A percentile compares a stretch with the other conserved stretches of the same genome.
phyloP scores from a whole-genome alignment of 2,329 filamentous ascomycete genomes.

The Fusarium verrucosum region DNA sequence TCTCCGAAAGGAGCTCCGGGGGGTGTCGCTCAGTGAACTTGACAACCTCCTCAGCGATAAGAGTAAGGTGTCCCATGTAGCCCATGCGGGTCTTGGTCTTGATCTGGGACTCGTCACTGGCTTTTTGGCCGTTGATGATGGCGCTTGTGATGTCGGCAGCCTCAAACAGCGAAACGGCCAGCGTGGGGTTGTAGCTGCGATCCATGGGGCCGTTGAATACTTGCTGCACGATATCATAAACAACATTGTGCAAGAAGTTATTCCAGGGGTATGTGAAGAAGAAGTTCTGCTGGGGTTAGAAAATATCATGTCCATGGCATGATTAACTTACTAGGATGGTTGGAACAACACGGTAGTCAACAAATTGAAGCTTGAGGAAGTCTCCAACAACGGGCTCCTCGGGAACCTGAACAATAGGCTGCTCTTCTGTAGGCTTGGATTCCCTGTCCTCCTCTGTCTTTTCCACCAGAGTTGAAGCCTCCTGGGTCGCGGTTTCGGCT shows the following conservation, averaged over 20 bases:
- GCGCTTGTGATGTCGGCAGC: constrained; percentile 87
- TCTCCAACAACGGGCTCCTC: constrained; percentile 86
- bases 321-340: constrained; percentile 81
- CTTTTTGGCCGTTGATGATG: constrained; percentile 89
- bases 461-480: constrained; percentile 4
- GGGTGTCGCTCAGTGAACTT: constrained; percentile 97
- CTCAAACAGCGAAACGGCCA: constrained; percentile 94
- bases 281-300: constrained; percentile 72
- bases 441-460: constrained; percentile 11
- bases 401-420: constrained; percentile 15
- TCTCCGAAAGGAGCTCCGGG: constrained; percentile 83
- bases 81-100: constrained; percentile 90
- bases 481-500: background rate
- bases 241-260: constrained; percentile 98
- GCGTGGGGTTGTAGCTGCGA: constrained; percentile 86
- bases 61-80: constrained; percentile 97
- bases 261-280: constrained; percentile 99
- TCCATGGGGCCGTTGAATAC: constrained; percentile 99
- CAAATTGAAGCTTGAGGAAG: constrained; percentile 94
- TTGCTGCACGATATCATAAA: constrained; percentile 98
- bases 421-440: constrained; percentile 23
- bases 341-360: constrained; percentile 91
- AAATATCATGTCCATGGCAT: background rate
- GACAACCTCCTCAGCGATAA: constrained; percentile 97
- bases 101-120: constrained; percentile 85